phyloP scores from a whole-genome alignment of 2,329 filamentous ascomycete genomes.

The Emmonsia crescens region DNA sequence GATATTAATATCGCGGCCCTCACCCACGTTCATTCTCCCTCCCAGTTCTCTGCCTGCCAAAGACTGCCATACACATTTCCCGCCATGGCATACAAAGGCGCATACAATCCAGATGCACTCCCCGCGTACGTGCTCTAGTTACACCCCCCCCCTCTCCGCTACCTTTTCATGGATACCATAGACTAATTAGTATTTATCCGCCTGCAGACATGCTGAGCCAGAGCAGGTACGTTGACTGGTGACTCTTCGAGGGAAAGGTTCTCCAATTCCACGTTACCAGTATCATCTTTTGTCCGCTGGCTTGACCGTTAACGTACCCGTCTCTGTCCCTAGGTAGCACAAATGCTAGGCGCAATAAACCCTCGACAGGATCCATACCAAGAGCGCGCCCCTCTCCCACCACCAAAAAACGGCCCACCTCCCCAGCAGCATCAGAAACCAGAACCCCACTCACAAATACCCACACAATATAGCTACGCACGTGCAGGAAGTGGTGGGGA shows the following conservation, averaged over 20 bases:
- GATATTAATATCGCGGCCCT: not conserved
- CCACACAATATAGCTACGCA: not conserved
- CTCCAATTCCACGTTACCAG: not conserved
- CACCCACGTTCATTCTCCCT: not conserved
- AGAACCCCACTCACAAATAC: not conserved
- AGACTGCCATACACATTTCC: not conserved
- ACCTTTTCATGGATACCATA: not conserved
- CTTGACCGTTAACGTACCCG: not conserved
- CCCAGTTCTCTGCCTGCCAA: not conserved
- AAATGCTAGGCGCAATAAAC: constrained; percentile 32
- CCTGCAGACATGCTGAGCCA: constrained; percentile 59
- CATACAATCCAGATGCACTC: constrained; percentile 88
- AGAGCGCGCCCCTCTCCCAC: constrained; percentile 10
- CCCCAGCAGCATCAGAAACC: constrained; percentile 2
- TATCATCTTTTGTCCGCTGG: not conserved
- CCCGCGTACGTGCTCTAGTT: constrained; percentile 57
- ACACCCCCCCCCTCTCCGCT: constrained; percentile 11
- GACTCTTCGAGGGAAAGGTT: not conserved
- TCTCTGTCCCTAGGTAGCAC: constrained; percentile 29
- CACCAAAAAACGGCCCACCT: constrained; percentile 13
- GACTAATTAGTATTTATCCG: constrained; percentile 4
- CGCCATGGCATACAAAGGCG: constrained; percentile 83
- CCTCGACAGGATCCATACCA: constrained; percentile 8
- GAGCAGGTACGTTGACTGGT: constrained; percentile 45
- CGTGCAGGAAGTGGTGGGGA: not conserved